Base-by-base conservation (phyloP, 176 grass and related monocot genomes). In the Musa beccarii region DNA sequence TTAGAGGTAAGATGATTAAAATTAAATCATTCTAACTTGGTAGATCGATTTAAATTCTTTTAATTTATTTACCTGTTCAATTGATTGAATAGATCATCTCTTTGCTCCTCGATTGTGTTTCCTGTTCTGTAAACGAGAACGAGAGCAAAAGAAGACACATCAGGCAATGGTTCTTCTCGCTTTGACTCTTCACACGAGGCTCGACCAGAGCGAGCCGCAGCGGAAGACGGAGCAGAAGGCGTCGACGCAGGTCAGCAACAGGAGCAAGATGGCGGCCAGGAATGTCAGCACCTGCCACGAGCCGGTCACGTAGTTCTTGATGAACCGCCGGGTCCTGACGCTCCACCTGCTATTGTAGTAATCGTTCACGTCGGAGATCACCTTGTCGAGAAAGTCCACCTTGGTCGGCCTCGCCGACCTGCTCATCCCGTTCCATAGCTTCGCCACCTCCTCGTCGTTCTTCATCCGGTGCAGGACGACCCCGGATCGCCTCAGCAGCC, bases 401-500 rank as follows among this genome's bases (percentile, higher is more conserved):
- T 57, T 74, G 53, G 72, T 53, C 53, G 23, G 9, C 72, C 23
- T 74, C 13, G 72, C 22, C 72, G 53, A 2, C 14, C 23, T 55
- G 2, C 53, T 12, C 52, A 74, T 57, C 22, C 72, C 53, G 72
- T 88, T 92, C 72, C 85, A 50, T 52, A 86, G 51, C 54, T 11
- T 55, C 75, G 68, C 75, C 78, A 79, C 59, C 52, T 85, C 89
- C 4, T 55, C 52, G 10, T 11, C 75, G 66, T 59, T 73, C 12
- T 28, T 15, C 57, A 83, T 70, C 59, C 66, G 83, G 49, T 61
- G 61, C 65, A 53, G 70, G 28, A 92, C 34, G 0, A 77, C 84
- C 10, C 81, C 83, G 15, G 86, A 72, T 19, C 77, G 57, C 52
- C 54, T 66, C 54, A 92, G 64, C 68, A 89, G 19, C 13, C n/a